Evolutionary conservation across 768 basidiomycete species (phyloP).

Genomic region (Kockovaella imperatae): DNA sequence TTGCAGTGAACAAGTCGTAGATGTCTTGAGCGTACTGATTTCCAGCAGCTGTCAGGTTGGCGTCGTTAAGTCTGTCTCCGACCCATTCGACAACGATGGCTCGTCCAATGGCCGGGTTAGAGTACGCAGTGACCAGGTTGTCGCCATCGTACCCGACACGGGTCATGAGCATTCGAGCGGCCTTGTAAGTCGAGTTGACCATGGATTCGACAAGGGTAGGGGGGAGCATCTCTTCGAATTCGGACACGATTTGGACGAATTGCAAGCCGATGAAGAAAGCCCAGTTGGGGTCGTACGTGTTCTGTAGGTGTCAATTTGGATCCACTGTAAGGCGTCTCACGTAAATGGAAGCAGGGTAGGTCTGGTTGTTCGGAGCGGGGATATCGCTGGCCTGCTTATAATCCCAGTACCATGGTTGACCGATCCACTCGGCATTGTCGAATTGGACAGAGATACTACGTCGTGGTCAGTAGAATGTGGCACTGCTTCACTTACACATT

Average conservation of each 20-base stretch:
- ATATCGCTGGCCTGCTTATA: conserved; percentile 10
- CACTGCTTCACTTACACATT: conserved; percentile 3
- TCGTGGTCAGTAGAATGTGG: not conserved
- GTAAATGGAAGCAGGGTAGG: conserved; percentile 4
- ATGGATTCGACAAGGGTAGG: not conserved
- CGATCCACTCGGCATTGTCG: conserved; percentile 1
- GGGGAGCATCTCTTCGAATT: conserved; percentile 6
- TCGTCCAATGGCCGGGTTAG: conserved; percentile 6
- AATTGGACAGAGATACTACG: conserved; percentile 9
- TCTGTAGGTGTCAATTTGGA: not conserved
- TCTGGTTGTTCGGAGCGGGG: conserved; percentile 2
- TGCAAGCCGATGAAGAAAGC: conserved; percentile 5
- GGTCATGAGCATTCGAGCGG: conserved; percentile 7
- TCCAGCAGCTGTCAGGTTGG: conserved; percentile 5
- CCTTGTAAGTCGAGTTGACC: conserved; percentile 5
- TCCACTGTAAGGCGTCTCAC: not conserved
- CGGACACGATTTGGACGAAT: conserved; percentile 6
- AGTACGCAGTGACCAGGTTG: conserved; percentile 10
- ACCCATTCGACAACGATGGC: conserved; percentile 6
- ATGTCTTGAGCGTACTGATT: conserved; percentile 7
- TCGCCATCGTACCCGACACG: conserved; percentile 9
- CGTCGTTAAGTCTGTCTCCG: not conserved
- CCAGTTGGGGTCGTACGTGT: conserved; percentile 10
- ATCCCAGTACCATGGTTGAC: conserved; percentile 7
- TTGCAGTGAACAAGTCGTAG: conserved; percentile 8